phyloP scores from a whole-genome alignment of 305 asterid genomes.

The Fraxinus ornus region DNA sequence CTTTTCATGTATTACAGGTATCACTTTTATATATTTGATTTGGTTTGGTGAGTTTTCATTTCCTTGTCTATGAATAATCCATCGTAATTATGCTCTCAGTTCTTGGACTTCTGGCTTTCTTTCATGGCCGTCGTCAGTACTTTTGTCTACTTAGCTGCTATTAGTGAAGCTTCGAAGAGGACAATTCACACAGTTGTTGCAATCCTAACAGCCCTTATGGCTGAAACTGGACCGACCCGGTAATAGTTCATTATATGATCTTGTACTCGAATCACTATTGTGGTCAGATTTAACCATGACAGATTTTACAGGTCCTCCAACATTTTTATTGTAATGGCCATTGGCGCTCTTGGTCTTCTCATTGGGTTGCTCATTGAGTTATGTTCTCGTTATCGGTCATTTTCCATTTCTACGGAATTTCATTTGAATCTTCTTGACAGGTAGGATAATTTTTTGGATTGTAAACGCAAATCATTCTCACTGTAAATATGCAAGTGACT shows the following conservation, averaged over 20 bases:
- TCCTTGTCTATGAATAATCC: slow-evolving; percentile 14
- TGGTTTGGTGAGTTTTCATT: background rate
- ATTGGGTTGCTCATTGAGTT: slow-evolving; percentile 78
- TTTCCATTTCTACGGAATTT: slow-evolving; percentile 43
- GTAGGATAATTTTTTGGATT: slow-evolving; percentile 32
- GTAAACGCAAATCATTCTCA: background rate
- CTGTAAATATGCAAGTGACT: background rate
- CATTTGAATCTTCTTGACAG: slow-evolving; percentile 59
- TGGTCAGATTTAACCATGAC: slow-evolving; percentile 19
- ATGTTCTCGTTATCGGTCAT: slow-evolving; percentile 47
- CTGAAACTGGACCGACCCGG: slow-evolving; percentile 93
- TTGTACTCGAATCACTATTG: background rate
- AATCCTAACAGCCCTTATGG: slow-evolving; percentile 88
- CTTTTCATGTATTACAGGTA: slow-evolving; percentile 85
- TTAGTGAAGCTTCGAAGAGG: slow-evolving; percentile 75
- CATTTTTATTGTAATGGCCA: slow-evolving; percentile 62
- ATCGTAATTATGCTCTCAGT: slow-evolving; percentile 41
- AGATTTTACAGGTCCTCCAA: slow-evolving; percentile 67
- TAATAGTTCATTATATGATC: slow-evolving; percentile 17
- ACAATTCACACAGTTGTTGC: slow-evolving; percentile 88
- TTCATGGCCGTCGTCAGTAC: slow-evolving; percentile 98
- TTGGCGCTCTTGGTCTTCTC: slow-evolving; percentile 72
- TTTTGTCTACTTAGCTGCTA: slow-evolving; percentile 68
- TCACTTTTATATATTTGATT: background rate
- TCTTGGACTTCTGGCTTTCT: slow-evolving; percentile 98